Percentiles rank a stretch among this genome's conserved stretches.
Conservation (phyloP, 805 yeast genomes). For the Wickerhamiella nectarea region DNA sequence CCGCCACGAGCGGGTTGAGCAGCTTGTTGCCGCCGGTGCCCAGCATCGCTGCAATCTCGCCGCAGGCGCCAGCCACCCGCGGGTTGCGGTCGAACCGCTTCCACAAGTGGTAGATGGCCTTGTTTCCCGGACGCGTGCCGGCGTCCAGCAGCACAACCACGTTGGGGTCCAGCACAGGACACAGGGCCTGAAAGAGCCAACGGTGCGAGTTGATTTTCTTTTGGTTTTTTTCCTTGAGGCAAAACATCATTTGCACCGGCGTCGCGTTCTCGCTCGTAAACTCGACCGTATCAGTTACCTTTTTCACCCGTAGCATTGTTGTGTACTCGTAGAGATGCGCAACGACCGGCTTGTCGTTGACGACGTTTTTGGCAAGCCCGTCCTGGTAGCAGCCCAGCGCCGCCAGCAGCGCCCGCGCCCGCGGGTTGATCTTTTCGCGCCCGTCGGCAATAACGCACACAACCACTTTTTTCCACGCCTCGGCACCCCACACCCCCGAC, state of each 20-base stretch:
- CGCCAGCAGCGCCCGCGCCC: slow-evolving; percentile 66
- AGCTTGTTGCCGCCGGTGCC: slow-evolving; percentile 47
- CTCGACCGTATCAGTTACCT: slow-evolving; percentile 49
- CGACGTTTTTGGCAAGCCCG: slow-evolving; percentile 85
- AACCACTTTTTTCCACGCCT: slow-evolving; percentile 87
- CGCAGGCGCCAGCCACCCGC: slow-evolving; percentile 93
- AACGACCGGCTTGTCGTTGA: slow-evolving; percentile 66
- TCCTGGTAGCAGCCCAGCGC: slow-evolving; percentile 89
- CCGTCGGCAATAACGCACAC: slow-evolving; percentile 89
- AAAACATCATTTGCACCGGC: slow-evolving; percentile 81
- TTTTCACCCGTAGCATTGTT: slow-evolving; percentile 72
- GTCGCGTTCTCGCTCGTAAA: slow-evolving; percentile 49
- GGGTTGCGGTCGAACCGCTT: slow-evolving; percentile 61
- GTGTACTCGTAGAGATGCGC: slow-evolving; percentile 92
- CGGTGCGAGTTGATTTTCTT: slow-evolving; percentile 90
- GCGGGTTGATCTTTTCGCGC: slow-evolving; percentile 64
- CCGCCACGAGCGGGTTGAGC: slow-evolving; percentile 81
- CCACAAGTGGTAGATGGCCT: slow-evolving; percentile 83
- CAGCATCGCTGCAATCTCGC: slow-evolving; percentile 79
- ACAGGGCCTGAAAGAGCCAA: slow-evolving; percentile 93
- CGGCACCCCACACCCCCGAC: slow-evolving; percentile 81
- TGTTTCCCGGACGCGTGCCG: slow-evolving; percentile 81
- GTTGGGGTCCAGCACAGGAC: slow-evolving; percentile 66
- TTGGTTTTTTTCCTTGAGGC: slow-evolving; percentile 78
- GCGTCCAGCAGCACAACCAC: slow-evolving; percentile 80